Percentiles rank a stretch among this genome's conserved stretches.
phyloP scores from a whole-genome alignment of 2,329 filamentous ascomycete genomes.

The Tolypocladium guangdongense region DNA sequence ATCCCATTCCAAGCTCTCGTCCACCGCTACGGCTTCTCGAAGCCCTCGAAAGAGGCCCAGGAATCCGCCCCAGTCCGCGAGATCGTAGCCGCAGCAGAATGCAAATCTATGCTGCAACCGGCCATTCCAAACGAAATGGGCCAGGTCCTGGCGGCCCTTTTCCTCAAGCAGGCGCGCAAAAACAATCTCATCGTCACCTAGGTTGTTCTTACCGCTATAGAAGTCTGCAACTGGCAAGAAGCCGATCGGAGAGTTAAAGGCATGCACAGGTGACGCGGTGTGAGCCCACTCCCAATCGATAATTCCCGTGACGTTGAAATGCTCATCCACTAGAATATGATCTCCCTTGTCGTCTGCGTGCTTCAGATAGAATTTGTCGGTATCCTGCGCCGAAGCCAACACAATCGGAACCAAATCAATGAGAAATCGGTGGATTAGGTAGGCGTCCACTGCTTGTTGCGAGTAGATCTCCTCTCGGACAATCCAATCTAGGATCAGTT shows the following conservation, averaged over 20 bases:
- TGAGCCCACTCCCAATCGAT: conserved; percentile 33
- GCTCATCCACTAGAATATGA: conserved; percentile 33
- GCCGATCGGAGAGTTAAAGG: conserved; percentile 30
- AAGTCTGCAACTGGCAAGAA: conserved; percentile 29
- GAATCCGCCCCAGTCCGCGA: conserved; percentile 30
- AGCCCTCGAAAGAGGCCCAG: conserved; percentile 29
- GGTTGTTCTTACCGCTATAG: conserved; percentile 22
- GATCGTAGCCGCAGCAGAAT: conserved; percentile 31
- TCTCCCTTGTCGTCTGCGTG: conserved; percentile 33
- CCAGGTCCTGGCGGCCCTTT: conserved; percentile 24
- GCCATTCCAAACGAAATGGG: conserved; percentile 23
- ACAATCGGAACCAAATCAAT: conserved; percentile 22
- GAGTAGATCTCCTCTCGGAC: conserved; percentile 24
- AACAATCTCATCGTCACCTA: conserved; percentile 25
- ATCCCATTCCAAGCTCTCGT: conserved; percentile 24
- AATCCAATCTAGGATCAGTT: conserved; percentile 26
- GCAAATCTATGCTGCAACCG: conserved; percentile 25
- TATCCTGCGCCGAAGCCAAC: conserved; percentile 9
- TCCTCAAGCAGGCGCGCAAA: conserved; percentile 21
- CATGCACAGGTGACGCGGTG: conserved; percentile 20
- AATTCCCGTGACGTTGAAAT: conserved; percentile 35
- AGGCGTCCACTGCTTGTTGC: conserved; percentile 21
- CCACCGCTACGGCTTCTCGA: conserved; percentile 19
- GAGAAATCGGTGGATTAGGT: conserved; percentile 30
- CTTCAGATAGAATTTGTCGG: conserved; percentile 30